phyloP scores from a whole-genome alignment of 768 basidiomycete species.

The Leccinum fibrillosum region DNA sequence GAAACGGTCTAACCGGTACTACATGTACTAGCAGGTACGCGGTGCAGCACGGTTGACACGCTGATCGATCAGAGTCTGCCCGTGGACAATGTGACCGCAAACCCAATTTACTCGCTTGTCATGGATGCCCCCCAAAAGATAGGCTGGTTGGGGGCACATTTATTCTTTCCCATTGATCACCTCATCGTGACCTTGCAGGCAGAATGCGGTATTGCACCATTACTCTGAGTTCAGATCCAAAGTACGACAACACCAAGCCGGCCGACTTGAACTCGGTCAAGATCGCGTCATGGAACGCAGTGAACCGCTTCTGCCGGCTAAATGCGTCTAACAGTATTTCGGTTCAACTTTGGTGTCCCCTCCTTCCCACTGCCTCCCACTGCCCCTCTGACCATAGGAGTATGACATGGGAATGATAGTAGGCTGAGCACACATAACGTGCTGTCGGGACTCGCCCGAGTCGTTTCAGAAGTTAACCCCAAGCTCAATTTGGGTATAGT shows the following conservation, averaged over 20 bases:
- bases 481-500: not conserved
- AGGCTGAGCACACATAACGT: not conserved
- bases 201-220: not conserved
- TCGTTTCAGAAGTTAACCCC: not conserved
- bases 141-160: not conserved
- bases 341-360: not conserved
- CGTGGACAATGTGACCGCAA: not conserved
- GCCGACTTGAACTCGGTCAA: too few relatives aligned
- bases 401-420: not conserved
- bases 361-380: not conserved
- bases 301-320: constrained; percentile 1
- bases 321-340: not conserved
- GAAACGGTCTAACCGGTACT: not conserved
- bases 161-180: not conserved
- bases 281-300: not conserved
- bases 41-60: not conserved
- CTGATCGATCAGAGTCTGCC: constrained; percentile 1
- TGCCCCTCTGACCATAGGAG: not conserved
- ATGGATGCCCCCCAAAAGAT: not conserved
- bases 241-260: not conserved
- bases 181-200: not conserved
- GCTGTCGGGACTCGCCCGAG: not conserved
- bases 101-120: not conserved
- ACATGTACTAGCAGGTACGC: not conserved
- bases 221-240: not conserved